These are phyloP conservation scores for Pinus albicaulis DNA, from an alignment of 75 land plant species.

Conservation along the genomic window DNA sequence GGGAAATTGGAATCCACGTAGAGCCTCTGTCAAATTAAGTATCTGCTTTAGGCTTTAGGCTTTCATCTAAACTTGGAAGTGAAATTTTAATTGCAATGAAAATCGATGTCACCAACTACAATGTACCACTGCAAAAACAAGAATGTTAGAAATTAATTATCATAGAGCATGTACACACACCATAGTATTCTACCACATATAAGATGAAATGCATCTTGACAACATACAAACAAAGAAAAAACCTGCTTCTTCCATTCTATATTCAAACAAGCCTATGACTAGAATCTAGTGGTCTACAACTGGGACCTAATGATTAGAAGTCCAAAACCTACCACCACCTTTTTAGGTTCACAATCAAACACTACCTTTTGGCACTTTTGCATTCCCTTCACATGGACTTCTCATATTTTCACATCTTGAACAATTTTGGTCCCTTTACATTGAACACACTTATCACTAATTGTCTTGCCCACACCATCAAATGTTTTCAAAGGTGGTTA, in stretches of 20 bases:
- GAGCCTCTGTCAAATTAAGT: too few species aligned
- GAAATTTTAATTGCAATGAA: conserved; percentile 28
- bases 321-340: conserved; percentile 53
- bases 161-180: too few species aligned
- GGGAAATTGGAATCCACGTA: too few species aligned
- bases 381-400: conserved; percentile 84
- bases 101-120: conserved; percentile 42
- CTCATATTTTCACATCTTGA: conserved; percentile 74
- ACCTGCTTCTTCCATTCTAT: too few species aligned
- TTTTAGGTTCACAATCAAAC: conserved; percentile 71
- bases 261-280: too few species aligned
- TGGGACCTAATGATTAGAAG: background rate
- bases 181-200: too few species aligned
- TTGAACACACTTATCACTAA: conserved; percentile 52
- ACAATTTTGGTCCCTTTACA: conserved; percentile 74
- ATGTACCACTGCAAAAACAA: conserved; percentile 21
- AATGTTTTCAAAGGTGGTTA: background rate
- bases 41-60: background rate
- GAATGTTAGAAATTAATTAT: background rate
- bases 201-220: too few species aligned
- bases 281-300: too few species aligned
- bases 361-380: conserved; percentile 57
- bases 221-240: too few species aligned
- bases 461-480: conserved; percentile 50
- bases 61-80: conserved; percentile 36